These are phyloP conservation scores for Nothopassalora personata DNA, from an alignment of 2,329 filamentous ascomycete genomes.

Conservation along the genomic window DNA sequence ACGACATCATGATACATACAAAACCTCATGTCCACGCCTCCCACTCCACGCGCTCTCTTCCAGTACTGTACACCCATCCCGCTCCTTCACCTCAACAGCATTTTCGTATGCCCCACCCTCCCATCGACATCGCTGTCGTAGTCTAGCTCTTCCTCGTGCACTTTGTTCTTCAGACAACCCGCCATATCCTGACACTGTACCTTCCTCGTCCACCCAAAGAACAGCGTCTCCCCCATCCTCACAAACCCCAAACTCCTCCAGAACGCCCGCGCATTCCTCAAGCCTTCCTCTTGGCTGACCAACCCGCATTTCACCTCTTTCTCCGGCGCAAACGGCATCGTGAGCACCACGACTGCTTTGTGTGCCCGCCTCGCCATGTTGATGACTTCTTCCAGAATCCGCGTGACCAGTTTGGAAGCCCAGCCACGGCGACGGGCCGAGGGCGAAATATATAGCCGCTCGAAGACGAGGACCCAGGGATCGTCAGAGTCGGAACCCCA, in stretches of 20 bases:
- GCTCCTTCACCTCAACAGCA: neutral
- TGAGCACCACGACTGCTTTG: neutral
- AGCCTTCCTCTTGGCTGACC: neutral
- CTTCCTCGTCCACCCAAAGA: neutral
- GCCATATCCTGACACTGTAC: neutral
- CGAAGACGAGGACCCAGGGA: neutral
- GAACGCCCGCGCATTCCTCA: neutral
- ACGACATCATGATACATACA: neutral
- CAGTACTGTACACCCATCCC: neutral
- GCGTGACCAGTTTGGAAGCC: neutral
- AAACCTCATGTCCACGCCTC: neutral
- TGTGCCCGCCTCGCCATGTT: neutral
- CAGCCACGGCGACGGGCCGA: neutral
- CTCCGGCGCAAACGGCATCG: neutral
- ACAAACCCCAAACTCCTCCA: neutral
- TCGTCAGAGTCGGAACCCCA: neutral
- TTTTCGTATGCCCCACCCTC: neutral
- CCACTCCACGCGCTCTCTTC: neutral
- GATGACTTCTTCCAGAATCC: neutral
- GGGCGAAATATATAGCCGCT: neutral
- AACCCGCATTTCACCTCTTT: neutral
- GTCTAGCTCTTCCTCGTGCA: neutral
- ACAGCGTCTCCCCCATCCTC: neutral
- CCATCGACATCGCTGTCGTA: neutral
- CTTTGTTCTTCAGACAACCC: neutral